Percentiles rank a stretch among this genome's conserved stretches.
These are phyloP conservation scores for Xylaria castorea DNA, from an alignment of 495 filamentous ascomycete species.

Conservation along the genomic window DNA sequence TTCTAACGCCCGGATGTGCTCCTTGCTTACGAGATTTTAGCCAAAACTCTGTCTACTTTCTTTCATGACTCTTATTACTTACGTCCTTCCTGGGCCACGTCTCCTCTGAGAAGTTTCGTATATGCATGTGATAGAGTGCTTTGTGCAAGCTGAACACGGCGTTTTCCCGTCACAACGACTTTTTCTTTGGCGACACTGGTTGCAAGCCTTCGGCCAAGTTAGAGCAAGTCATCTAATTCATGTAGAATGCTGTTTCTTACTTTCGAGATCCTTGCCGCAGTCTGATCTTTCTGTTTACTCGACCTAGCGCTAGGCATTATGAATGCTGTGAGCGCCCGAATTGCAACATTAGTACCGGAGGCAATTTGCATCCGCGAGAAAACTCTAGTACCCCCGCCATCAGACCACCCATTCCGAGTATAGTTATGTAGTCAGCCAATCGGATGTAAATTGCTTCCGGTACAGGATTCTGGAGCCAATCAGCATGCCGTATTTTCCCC, in stretches of 20 bases:
- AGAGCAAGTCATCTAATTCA: not conserved
- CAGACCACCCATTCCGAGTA: not conserved
- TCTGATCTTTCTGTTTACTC: not conserved
- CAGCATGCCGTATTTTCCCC: not conserved
- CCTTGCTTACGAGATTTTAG: constrained; percentile 10
- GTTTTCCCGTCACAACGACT: constrained; percentile 15
- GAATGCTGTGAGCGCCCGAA: not conserved
- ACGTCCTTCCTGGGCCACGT: constrained; percentile 21
- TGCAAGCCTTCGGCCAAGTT: constrained; percentile 19
- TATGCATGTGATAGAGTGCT: not conserved
- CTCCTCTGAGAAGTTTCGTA: constrained; percentile 15
- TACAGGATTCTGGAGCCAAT: not conserved
- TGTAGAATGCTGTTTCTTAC: not conserved
- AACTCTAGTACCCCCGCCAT: not conserved
- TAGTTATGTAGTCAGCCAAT: not conserved
- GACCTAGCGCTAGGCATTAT: not conserved
- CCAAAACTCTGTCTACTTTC: no score
- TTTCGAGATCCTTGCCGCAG: not conserved
- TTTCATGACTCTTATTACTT: not conserved
- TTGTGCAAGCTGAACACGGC: constrained; percentile 20
- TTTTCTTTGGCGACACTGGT: constrained; percentile 10
- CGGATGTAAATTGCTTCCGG: constrained; percentile 25
- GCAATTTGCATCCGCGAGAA: not conserved
- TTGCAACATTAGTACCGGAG: not conserved
- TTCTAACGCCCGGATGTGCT: constrained; percentile 17